A percentile compares a stretch with the other conserved stretches of the same genome.
These are phyloP conservation scores for Fusarium fujikuroi DNA, from an alignment of 2,329 filamentous ascomycete genomes.

Conservation along the genomic window DNA sequence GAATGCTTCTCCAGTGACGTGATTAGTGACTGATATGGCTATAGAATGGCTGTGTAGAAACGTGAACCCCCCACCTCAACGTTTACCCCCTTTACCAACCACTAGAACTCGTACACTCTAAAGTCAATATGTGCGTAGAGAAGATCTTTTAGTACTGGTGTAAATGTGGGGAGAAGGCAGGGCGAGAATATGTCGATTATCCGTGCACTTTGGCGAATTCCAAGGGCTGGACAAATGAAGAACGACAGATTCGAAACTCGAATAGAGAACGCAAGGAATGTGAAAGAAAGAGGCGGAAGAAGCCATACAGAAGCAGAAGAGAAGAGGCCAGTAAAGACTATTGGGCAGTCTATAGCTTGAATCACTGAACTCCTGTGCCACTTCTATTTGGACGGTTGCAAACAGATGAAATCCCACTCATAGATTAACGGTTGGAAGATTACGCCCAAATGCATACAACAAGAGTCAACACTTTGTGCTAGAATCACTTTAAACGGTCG, in stretches of 20 bases:
- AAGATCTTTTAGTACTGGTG: neutral
- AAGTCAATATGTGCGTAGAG: neutral
- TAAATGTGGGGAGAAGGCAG: neutral
- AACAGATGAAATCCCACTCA: accelerated
- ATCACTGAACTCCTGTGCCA: neutral
- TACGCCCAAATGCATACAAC: accelerated
- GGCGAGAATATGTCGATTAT: neutral
- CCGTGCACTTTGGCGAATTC: neutral
- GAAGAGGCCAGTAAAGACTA: neutral
- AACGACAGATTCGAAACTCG: neutral
- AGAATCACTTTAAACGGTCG: neutral
- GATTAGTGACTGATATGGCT: no score
- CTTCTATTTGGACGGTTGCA: accelerated
- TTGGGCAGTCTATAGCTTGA: neutral
- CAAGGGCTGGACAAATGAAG: neutral
- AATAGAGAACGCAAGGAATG: neutral
- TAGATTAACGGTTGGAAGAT: accelerated
- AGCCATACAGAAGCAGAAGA: neutral
- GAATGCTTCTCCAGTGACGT: neutral
- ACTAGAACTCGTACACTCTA: accelerated
- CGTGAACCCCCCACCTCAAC: no score
- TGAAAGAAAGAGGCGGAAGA: neutral
- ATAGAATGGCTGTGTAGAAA: neutral
- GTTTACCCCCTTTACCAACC: accelerated
- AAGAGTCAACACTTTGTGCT: neutral